These are phyloP conservation scores for Eimeria brunetti DNA, from an alignment of 169 alveolate genomes.

Conservation along the genomic window DNA sequence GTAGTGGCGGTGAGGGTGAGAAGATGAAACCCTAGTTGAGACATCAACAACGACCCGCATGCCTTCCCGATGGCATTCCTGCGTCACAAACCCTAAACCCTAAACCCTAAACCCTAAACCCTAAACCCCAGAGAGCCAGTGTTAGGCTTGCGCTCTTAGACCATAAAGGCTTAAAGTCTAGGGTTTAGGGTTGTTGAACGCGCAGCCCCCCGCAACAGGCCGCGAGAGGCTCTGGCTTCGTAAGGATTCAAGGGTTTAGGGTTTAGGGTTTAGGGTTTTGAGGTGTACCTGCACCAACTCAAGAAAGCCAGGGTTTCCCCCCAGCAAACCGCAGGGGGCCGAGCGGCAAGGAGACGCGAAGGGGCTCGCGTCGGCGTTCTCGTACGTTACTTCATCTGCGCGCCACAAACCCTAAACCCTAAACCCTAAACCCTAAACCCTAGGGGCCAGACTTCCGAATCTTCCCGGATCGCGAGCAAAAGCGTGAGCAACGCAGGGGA, in stretches of 20 bases:
- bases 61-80: conserved; percentile 66
- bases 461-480: background rate
- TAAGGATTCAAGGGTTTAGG: background rate
- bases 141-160: background rate
- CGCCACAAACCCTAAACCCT: conserved; percentile 1
- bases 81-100: background rate
- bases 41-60: conserved; percentile 45
- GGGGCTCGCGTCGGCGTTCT: conserved; percentile 88
- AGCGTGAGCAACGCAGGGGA: background rate
- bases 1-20: conserved; percentile 73
- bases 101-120: conserved; percentile 17
- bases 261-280: conserved; percentile 26
- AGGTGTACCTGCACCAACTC: conserved; percentile 84
- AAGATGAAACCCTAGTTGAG: conserved; percentile 17
- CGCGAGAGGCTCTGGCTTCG: too few relatives aligned
- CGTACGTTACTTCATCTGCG: conserved; percentile 44
- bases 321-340: conserved; percentile 87
- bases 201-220: too few relatives aligned
- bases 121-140: too few relatives aligned
- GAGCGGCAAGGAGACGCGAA: conserved; percentile 90
- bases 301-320: conserved; percentile 91
- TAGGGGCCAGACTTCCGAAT: too few relatives aligned
- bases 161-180: background rate
- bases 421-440: background rate
- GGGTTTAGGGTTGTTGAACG: background rate